These are phyloP conservation scores for Aspergillus olivimuriae DNA, from an alignment of 495 filamentous ascomycete species.

Conservation along the genomic window DNA sequence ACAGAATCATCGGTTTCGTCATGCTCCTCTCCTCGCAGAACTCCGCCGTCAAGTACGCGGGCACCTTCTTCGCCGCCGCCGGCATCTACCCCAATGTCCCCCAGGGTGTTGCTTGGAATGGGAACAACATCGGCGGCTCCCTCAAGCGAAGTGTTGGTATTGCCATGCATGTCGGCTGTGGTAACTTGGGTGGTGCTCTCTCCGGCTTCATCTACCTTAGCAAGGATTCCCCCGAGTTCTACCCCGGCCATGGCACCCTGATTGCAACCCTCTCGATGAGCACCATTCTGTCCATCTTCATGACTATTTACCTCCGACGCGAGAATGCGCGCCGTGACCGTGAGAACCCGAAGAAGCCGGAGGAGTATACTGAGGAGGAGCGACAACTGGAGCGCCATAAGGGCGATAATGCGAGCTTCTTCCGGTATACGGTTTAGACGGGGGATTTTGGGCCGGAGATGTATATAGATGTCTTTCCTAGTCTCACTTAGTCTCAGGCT, in stretches of 20 bases:
- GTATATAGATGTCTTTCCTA: background rate
- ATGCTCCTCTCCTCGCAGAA: slow-evolving; percentile 23
- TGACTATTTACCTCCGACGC: slow-evolving; percentile 9
- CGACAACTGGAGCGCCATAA: slow-evolving; percentile 4
- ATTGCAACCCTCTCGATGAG: slow-evolving; percentile 9
- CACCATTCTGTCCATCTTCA: slow-evolving; percentile 7
- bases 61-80: slow-evolving; percentile 17
- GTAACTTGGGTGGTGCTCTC: slow-evolving; percentile 7
- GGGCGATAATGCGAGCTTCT: slow-evolving; percentile 9
- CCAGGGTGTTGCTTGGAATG: slow-evolving; percentile 11
- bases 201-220: slow-evolving; percentile 8
- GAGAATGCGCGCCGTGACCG: slow-evolving; percentile 8
- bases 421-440: slow-evolving; percentile 9
- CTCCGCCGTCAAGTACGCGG: slow-evolving; percentile 19
- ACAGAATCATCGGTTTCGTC: slow-evolving; percentile 29
- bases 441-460: background rate
- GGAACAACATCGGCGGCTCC: slow-evolving; percentile 9
- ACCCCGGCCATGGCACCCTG: slow-evolving; percentile 8
- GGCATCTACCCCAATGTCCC: slow-evolving; percentile 16
- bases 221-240: slow-evolving; percentile 3
- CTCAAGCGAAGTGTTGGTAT: slow-evolving; percentile 9
- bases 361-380: slow-evolving; percentile 9
- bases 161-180: slow-evolving; percentile 11
- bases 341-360: slow-evolving; percentile 6
- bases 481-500: too few relatives aligned